These are phyloP conservation scores for Dioscorea dumetorum DNA, from an alignment of 106 monocot genomes.

Conservation along the genomic window DNA sequence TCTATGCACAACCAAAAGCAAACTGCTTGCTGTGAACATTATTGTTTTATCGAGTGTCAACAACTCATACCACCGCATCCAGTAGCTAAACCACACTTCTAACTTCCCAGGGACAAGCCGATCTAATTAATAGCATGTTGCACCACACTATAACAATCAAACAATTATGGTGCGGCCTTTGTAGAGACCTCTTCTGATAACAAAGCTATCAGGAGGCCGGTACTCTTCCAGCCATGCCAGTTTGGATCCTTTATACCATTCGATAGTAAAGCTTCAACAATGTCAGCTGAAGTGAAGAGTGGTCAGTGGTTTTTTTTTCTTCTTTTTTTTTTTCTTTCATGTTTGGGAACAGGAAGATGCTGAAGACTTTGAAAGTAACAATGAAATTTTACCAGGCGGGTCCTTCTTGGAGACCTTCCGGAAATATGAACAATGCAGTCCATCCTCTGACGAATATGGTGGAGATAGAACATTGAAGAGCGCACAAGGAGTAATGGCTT, in stretches of 20 bases:
- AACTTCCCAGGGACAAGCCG: background rate
- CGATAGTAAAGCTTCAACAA: slow-evolving; percentile 19
- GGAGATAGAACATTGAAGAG: slow-evolving; percentile 77
- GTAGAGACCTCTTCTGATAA: slow-evolving; percentile 61
- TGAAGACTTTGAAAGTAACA: background rate
- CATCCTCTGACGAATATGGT: slow-evolving; percentile 80
- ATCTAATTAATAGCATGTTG: background rate
- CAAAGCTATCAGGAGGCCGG: slow-evolving; percentile 69
- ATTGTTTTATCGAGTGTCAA: too few relatives aligned
- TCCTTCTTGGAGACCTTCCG: slow-evolving; percentile 30
- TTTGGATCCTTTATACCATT: slow-evolving; percentile 33
- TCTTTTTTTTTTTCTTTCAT: too few relatives aligned
- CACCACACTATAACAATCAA: slow-evolving; percentile 5
- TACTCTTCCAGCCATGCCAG: slow-evolving; percentile 66
- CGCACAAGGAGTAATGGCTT: slow-evolving; percentile 77
- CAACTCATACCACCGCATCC: too few relatives aligned
- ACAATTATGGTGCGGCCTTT: slow-evolving; percentile 49
- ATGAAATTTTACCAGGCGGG: slow-evolving; percentile 20
- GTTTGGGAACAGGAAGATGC: background rate
- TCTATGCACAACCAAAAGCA: too few relatives aligned
- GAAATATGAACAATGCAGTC: slow-evolving; percentile 79
- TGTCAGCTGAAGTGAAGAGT: slow-evolving; percentile 6
- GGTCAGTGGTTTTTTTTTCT: too few relatives aligned
- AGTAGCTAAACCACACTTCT: too few relatives aligned
- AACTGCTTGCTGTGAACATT: too few relatives aligned